Evolutionary conservation across 257 asterid species (phyloP).

Genomic region (Nicotiana obtusifolia): DNA sequence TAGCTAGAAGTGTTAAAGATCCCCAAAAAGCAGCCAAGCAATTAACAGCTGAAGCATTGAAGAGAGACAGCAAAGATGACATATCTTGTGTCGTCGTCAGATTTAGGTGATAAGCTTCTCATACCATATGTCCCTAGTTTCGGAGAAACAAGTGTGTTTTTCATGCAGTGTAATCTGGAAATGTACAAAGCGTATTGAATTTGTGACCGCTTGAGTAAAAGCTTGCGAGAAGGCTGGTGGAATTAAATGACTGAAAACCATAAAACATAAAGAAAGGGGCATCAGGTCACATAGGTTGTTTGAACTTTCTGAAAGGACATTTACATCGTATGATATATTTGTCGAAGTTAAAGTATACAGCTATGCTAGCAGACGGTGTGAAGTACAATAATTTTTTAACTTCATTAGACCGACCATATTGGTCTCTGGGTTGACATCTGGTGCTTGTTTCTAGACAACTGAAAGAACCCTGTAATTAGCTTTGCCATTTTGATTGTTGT

Average conservation of each 20-base stretch:
- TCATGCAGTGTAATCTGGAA: constrained; percentile 7
- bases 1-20: constrained; percentile 21
- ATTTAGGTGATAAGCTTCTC: constrained; percentile 15
- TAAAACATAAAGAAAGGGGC: not conserved
- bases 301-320: no score
- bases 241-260: not conserved
- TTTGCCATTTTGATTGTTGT: constrained; percentile 1
- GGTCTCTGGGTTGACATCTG: not conserved
- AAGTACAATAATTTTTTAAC: not conserved
- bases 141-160: not conserved
- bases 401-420: not conserved
- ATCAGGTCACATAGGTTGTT: not conserved
- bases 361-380: not conserved
- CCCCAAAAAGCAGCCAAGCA: constrained; percentile 38
- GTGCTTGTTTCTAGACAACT: not conserved
- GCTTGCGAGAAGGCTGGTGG: not conserved
- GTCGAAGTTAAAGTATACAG: not conserved
- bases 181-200: not conserved
- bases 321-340: not conserved
- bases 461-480: not conserved
- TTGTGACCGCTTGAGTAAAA: not conserved
- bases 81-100: constrained; percentile 35
- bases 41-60: constrained; percentile 29
- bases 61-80: constrained; percentile 40
- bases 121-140: not conserved